Percentiles rank a stretch among this genome's conserved stretches.
Evolutionary conservation across 2,329 filamentous ascomycete species (phyloP).

Genomic region (Xylariales sp.): DNA sequence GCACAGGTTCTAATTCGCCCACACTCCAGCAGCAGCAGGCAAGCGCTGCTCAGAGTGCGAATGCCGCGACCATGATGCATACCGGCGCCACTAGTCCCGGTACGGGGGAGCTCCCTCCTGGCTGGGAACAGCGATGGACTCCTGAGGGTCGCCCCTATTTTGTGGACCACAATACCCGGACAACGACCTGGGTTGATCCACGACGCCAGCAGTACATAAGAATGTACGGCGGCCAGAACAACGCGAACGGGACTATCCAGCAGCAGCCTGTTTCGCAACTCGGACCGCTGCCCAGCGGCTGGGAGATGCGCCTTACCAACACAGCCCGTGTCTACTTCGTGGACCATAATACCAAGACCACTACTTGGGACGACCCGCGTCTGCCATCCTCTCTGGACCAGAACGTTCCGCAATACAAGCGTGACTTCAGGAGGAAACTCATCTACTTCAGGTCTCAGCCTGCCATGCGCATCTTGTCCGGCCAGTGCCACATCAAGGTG

Average conservation of each 20-base stretch:
- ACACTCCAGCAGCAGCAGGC: constrained; percentile 56
- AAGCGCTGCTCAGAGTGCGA: constrained; percentile 30
- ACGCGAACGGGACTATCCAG: constrained; percentile 81
- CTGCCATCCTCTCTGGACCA: constrained; percentile 94
- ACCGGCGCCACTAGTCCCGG: constrained; percentile 92
- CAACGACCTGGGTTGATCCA: constrained; percentile 97
- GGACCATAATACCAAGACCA: constrained; percentile 99
- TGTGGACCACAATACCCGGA: constrained; percentile 96
- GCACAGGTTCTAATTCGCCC: constrained; percentile 89
- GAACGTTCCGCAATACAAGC: constrained; percentile 98
- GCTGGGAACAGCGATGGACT: constrained; percentile 95
- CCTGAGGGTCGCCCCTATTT: constrained; percentile 95
- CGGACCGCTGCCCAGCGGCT: constrained; percentile 89
- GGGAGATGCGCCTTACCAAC: constrained; percentile 99
- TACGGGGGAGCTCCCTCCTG: constrained; percentile 87
- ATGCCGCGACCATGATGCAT: constrained; percentile 79
- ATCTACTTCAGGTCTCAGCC: constrained; percentile 99
- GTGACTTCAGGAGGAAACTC: constrained; percentile 94
- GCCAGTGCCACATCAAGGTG: constrained; percentile 98
- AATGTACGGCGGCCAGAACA: constrained; percentile 90
- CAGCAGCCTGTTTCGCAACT: constrained; percentile 97
- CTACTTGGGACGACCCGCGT: constrained; percentile 96
- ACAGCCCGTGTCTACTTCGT: constrained; percentile 98
- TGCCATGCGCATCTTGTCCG: constrained; percentile 88
- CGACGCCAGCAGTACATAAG: constrained; percentile 96